Conservation (phyloP, 306 rosid species). For the Acmispon strigosus region DNA sequence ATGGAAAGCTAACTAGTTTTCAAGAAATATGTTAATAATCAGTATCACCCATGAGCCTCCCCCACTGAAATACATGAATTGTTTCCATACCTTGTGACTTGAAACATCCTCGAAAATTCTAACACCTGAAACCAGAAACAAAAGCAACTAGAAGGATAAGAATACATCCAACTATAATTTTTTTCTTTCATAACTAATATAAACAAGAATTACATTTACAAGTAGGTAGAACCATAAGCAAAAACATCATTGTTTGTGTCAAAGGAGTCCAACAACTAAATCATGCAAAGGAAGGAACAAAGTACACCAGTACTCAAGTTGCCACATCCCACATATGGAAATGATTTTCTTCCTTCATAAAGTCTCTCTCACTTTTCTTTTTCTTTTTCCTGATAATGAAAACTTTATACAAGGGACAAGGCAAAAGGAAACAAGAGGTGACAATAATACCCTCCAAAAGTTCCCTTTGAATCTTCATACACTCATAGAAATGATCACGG, state of each 20-base stretch:
- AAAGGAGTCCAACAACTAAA: slow-evolving; percentile 3
- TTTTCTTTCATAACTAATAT: not conserved
- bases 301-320: not conserved
- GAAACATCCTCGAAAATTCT: slow-evolving; percentile 91
- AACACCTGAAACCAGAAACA: slow-evolving; percentile 66
- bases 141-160: slow-evolving; percentile 17
- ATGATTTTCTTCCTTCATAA: slow-evolving; percentile 1
- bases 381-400: not conserved
- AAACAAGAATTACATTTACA: slow-evolving; percentile 11
- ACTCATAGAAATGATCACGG: slow-evolving; percentile 2
- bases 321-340: not conserved
- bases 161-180: slow-evolving; percentile 3
- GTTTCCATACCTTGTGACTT: slow-evolving; percentile 49
- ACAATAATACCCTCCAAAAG: slow-evolving; percentile 4
- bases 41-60: not conserved
- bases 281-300: not conserved
- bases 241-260: not conserved
- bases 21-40: slow-evolving; percentile 14
- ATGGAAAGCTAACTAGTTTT: slow-evolving; percentile 15
- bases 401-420: not conserved
- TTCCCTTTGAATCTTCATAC: not conserved
- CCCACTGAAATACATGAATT: slow-evolving; percentile 6
- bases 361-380: not conserved
- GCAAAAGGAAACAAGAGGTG: not conserved
- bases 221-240: slow-evolving; percentile 5